Conservation (phyloP, 495 filamentous ascomycete genomes). For the Neurospora sp. region DNA sequence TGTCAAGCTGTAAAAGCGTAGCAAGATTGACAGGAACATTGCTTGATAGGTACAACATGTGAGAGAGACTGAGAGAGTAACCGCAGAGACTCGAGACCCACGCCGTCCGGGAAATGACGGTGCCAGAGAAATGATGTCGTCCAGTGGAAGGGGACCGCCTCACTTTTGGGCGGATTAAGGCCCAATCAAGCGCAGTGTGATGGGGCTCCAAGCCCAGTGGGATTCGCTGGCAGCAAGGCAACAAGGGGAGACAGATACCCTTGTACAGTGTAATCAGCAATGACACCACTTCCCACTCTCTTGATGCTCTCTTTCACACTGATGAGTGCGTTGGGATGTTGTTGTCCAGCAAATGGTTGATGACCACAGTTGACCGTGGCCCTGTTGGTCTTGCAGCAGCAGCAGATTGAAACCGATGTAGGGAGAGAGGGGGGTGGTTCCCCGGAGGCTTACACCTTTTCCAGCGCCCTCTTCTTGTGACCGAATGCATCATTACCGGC, state of each 20-base stretch:
- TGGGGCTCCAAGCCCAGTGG: conserved; percentile 2
- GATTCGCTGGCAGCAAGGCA: conserved; percentile 13
- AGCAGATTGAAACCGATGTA: background rate
- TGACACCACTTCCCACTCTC: background rate
- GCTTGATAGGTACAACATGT: background rate
- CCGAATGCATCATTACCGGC: background rate
- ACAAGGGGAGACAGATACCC: background rate
- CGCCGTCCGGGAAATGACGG: conserved; percentile 6
- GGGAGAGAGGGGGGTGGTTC: background rate
- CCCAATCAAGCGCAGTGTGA: conserved; percentile 14
- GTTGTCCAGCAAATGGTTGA: background rate
- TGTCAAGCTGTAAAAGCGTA: background rate
- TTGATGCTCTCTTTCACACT: background rate
- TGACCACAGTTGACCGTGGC: background rate
- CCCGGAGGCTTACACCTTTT: background rate
- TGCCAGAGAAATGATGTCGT: conserved; percentile 1
- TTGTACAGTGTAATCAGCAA: background rate
- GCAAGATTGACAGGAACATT: background rate
- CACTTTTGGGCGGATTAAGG: conserved; percentile 7
- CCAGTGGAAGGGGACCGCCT: conserved; percentile 14
- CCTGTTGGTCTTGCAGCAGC: background rate
- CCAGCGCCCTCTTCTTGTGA: background rate
- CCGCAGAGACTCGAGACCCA: background rate
- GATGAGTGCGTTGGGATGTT: no score
- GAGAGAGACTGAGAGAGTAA: background rate